A percentile compares a stretch with the other conserved stretches of the same genome.
phyloP scores from a whole-genome alignment of 345 rosid species.

The Atalantia buxifolia region DNA sequence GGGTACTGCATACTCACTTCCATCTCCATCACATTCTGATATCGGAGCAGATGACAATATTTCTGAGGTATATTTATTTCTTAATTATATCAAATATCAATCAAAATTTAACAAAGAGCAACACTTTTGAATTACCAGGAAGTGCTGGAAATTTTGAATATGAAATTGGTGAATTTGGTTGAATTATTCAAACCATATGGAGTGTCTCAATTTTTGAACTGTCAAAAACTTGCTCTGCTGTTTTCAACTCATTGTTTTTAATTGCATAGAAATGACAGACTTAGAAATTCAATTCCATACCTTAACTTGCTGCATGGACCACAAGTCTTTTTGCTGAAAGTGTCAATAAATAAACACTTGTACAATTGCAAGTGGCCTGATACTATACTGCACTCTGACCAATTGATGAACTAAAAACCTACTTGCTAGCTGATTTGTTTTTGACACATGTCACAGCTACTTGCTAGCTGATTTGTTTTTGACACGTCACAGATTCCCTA shows the following conservation, averaged over 20 bases:
- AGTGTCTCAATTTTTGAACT: background rate
- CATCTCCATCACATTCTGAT: constrained; percentile 72
- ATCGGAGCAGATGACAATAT: constrained; percentile 60
- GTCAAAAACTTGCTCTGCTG: background rate
- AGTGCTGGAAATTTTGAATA: background rate
- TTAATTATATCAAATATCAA: background rate
- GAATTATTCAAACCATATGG: background rate
- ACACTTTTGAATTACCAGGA: background rate
- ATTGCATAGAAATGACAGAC: background rate
- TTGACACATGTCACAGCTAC: background rate
- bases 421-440: background rate
- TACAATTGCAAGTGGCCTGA: background rate
- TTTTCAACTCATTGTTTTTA: background rate
- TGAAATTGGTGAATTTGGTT: background rate
- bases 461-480: background rate
- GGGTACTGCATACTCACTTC: constrained; percentile 50
- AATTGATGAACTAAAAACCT: background rate
- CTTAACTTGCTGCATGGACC: background rate
- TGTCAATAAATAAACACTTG: background rate
- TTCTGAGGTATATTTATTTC: constrained; percentile 61
- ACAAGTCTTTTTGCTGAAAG: background rate
- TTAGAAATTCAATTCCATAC: background rate
- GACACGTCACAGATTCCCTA: background rate
- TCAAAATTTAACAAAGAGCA: background rate
- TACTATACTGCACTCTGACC: background rate